phyloP scores from a whole-genome alignment of 176 grass and related monocot species.

The Areca catechu region DNA sequence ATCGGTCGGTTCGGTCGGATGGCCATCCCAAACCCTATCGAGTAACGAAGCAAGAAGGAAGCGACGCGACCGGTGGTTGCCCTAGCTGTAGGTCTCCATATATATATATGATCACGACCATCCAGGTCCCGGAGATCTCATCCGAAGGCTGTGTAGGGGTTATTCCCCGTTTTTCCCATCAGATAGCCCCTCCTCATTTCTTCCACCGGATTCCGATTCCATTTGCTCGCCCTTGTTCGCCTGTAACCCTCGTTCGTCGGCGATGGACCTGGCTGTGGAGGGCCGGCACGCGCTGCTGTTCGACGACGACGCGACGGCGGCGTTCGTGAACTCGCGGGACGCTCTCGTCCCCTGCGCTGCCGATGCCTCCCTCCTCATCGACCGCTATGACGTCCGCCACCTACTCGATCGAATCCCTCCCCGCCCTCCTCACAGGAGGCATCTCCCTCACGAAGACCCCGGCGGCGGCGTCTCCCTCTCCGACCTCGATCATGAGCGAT shows the following conservation, averaged over 20 bases:
- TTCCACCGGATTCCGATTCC: no score
- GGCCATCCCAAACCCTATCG: no score
- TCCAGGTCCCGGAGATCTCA: no score
- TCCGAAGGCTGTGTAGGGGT: no score
- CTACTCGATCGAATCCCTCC: conserved; percentile 89
- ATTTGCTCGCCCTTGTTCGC: no score
- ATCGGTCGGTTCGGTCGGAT: no score
- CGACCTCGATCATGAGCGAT: conserved; percentile 69
- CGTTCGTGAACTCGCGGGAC: conserved; percentile 50
- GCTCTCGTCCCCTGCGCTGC: conserved; percentile 80
- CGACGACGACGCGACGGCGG: conserved; percentile 72
- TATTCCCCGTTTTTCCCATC: no score
- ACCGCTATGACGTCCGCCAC: conserved; percentile 89
- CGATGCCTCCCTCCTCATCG: conserved; percentile 55
- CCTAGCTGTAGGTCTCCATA: no score
- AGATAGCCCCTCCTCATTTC: no score
- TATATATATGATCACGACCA: no score
- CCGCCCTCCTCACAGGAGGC: conserved; percentile 32
- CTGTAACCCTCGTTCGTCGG: background rate
- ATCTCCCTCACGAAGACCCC: conserved; percentile 11
- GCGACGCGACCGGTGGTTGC: no score
- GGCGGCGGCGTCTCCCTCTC: conserved; percentile 35
- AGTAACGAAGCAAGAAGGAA: no score
- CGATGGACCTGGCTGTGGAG: conserved; percentile 66
- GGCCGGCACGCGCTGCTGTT: conserved; percentile 81